Conservation (phyloP, 768 basidiomycete species). For the Rhizopogon vesiculosus region DNA sequence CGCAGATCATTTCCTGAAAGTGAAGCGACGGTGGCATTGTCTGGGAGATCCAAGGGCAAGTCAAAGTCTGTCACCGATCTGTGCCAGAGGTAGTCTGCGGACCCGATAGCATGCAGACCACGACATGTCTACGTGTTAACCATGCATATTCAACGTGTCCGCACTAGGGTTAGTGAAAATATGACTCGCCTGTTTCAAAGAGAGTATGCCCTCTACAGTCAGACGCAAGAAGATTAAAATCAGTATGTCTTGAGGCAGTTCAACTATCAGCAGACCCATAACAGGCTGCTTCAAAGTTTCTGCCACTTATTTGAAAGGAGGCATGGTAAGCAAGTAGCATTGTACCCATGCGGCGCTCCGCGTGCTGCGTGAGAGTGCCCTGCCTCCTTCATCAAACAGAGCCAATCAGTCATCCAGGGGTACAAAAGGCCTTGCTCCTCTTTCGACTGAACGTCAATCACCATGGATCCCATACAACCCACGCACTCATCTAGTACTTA, state of each 20-base stretch:
- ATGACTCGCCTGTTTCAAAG: constrained; percentile 42
- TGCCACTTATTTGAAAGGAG: neutral
- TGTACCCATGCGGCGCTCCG: neutral
- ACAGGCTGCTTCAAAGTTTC: constrained; percentile 1
- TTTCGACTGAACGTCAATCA: constrained; percentile 15
- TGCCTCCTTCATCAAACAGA: constrained; percentile 6
- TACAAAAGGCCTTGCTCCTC: constrained; percentile 25
- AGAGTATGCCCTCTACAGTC: constrained; percentile 37
- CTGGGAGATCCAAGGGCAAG: constrained; percentile 38
- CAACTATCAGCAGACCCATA: constrained; percentile 19
- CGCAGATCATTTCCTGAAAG: constrained; percentile 39
- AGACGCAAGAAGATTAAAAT: constrained; percentile 31
- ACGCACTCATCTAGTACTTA: constrained; percentile 9
- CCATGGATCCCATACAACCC: constrained; percentile 15
- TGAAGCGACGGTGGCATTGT: constrained; percentile 22
- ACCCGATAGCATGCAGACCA: constrained; percentile 48
- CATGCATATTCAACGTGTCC: constrained; percentile 12
- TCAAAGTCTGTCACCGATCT: constrained; percentile 25
- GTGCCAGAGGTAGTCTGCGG: constrained; percentile 55
- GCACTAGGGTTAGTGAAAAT: neutral
- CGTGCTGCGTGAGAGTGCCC: constrained; percentile 5
- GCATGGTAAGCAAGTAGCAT: no score
- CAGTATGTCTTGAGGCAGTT: constrained; percentile 42
- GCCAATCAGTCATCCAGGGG: constrained; percentile 8
- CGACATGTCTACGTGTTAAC: constrained; percentile 51